Evolutionary conservation across 2,329 filamentous ascomycete genomes (phyloP), one percentile per base, ranked within the genome.

Genomic region (Microsporum audouinii): DNA sequence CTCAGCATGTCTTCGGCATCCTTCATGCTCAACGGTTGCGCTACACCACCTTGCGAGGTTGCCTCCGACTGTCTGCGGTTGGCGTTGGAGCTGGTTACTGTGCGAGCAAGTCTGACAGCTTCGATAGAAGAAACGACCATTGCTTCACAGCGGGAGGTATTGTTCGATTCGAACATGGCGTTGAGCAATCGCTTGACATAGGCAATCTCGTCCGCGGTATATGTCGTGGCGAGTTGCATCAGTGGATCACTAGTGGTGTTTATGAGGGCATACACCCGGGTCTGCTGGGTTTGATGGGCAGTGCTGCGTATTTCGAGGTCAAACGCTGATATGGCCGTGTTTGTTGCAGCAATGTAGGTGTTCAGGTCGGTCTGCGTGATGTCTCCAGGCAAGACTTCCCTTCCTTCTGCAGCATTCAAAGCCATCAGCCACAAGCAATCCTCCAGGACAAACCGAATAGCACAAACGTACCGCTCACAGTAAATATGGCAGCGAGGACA

Each of bases 141-240:
- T 31, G 90, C 82, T 74, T 99, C 92, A 68, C 85, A 84, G n/a
- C 84, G 80, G 6, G 79, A 80, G 0, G 86, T 89, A 70, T 97
- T 97, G 76, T 90, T 85, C 23, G 84, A 87, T 65, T 95, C 89
- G 71, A 97, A 99, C 83, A 99, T 95, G 67, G 83, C 85, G 71
- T 96, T 91, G 0, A 99, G 82, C 2, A 96, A 73, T 6, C 94
- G 82, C 74, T 95, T 94, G 60, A 97, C 83, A 71, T 90, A 99
- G 0, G 88, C 84, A 36, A 97, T 88, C 76, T 97, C 91, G 66
- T 96, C 91, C 0, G 89, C 78, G 5, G 80, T 82, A 70, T 88
- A 88, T 0, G 83, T 84, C 0, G 94, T 97, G 1, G 91, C 90
- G 43, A 96, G 81, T 69, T 96, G 92, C 0, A 90, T 95, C 63